phyloP scores from a whole-genome alignment of 192 early-diverging fungal genomes.

The Podila clonocystis region DNA sequence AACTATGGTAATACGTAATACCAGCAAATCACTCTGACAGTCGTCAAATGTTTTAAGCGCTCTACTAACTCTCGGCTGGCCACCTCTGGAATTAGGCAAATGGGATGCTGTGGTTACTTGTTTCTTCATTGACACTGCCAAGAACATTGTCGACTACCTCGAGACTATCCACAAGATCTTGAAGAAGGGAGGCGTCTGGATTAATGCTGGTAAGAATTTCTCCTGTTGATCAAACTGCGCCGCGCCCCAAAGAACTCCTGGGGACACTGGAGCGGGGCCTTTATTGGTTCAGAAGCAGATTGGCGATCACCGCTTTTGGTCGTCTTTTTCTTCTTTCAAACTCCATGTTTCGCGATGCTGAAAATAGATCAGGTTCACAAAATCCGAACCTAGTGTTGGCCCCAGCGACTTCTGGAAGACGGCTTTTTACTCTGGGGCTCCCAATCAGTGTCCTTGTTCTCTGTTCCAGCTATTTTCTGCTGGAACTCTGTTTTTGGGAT shows the following conservation, averaged over 20 bases:
- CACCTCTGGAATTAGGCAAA: slow-evolving; percentile 16
- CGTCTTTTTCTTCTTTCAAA: background rate
- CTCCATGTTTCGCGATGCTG: background rate
- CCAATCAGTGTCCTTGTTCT: too few relatives aligned
- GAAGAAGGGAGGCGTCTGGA: slow-evolving; percentile 84
- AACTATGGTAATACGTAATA: slow-evolving; percentile 66
- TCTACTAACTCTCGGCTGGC: too few relatives aligned
- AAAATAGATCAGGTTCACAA: background rate
- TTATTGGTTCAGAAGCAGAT: too few relatives aligned
- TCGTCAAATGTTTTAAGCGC: too few relatives aligned
- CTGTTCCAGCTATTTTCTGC: too few relatives aligned
- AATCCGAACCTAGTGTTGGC: background rate
- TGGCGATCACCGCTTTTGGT: too few relatives aligned
- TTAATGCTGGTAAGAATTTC: slow-evolving; percentile 71
- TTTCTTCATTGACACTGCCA: slow-evolving; percentile 98
- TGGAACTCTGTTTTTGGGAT: too few relatives aligned
- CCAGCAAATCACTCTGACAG: background rate
- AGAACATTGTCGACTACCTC: slow-evolving; percentile 90
- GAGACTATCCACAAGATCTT: slow-evolving; percentile 82
- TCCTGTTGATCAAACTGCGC: background rate
- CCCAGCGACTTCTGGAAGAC: too few relatives aligned
- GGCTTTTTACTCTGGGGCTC: background rate
- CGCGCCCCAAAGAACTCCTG: background rate
- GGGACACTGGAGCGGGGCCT: background rate
- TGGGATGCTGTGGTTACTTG: slow-evolving; percentile 96